These are phyloP conservation scores for Boletus insuetus DNA, from an alignment of 768 basidiomycete species.

Conservation along the genomic window DNA sequence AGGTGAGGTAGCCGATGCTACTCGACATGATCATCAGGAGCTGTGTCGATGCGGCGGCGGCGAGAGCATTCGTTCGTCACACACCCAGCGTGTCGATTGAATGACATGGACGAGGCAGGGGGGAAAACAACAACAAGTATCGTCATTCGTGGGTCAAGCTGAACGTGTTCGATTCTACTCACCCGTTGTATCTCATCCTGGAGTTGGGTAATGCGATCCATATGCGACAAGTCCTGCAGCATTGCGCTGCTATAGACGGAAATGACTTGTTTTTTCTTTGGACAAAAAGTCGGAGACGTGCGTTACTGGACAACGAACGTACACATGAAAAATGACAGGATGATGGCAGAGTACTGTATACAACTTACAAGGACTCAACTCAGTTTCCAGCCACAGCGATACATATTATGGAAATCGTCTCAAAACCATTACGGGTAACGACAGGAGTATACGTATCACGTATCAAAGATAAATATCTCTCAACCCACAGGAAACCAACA, in stretches of 20 bases:
- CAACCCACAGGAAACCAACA: too few relatives aligned
- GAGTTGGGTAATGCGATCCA: conserved; percentile 95
- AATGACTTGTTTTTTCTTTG: conserved; percentile 4
- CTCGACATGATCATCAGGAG: conserved; percentile 88
- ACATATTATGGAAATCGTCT: too few relatives aligned
- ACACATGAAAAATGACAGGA: conserved; percentile 1
- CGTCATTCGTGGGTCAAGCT: too few relatives aligned
- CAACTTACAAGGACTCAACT: too few relatives aligned
- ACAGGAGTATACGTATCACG: too few relatives aligned
- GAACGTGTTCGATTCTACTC: neutral
- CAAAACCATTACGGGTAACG: too few relatives aligned
- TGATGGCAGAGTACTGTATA: neutral
- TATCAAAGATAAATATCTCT: too few relatives aligned
- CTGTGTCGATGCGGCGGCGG: conserved; percentile 33
- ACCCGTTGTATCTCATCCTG: conserved; percentile 94
- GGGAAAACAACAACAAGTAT: neutral
- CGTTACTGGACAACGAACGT: conserved; percentile 4
- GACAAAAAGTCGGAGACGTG: conserved; percentile 14
- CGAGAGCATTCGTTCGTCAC: too few relatives aligned
- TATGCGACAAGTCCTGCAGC: conserved; percentile 90
- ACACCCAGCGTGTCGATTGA: too few relatives aligned
- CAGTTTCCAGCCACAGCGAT: neutral
- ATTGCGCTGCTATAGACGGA: conserved; percentile 59
- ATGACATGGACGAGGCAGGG: too few relatives aligned
- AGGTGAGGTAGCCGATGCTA: conserved; percentile 75